Percentiles rank a stretch among this genome's conserved stretches.
Conservation (phyloP, 495 filamentous ascomycete genomes). For the Lasiosphaeria miniovina region DNA sequence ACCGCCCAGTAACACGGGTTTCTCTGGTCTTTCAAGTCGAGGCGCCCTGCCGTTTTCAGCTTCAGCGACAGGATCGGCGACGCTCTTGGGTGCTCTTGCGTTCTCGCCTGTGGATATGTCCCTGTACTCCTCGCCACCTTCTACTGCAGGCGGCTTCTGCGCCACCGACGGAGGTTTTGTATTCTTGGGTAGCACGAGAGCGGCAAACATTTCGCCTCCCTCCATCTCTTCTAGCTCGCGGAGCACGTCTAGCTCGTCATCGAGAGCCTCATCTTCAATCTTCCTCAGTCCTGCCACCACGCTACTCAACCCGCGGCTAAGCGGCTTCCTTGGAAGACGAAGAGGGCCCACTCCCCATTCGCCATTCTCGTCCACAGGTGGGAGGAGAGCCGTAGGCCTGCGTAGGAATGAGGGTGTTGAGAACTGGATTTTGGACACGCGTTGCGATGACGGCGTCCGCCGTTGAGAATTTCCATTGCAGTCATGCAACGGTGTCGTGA, state of each 20-base stretch:
- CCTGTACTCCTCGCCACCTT: not conserved
- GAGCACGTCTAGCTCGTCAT: constrained; percentile 80
- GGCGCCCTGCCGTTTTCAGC: constrained; percentile 60
- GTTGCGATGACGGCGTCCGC: constrained; percentile 19
- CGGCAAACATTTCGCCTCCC: constrained; percentile 14
- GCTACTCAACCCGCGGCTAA: constrained; percentile 69
- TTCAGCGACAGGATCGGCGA: not conserved
- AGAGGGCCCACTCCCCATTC: constrained; percentile 46
- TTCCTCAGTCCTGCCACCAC: constrained; percentile 74
- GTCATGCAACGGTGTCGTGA: constrained; percentile 58
- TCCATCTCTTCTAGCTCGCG: constrained; percentile 69
- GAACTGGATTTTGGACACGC: constrained; percentile 50
- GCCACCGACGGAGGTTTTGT: not conserved
- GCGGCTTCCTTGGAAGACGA: constrained; percentile 60
- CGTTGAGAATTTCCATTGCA: constrained; percentile 28
- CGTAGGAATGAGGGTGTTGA: constrained; percentile 76
- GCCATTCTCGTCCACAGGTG: constrained; percentile 48
- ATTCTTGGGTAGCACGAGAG: constrained; percentile 3
- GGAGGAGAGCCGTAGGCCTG: constrained; percentile 43
- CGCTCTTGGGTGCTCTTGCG: not conserved
- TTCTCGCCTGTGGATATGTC: not conserved
- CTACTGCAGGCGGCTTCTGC: constrained; percentile 39
- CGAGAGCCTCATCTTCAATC: constrained; percentile 71
- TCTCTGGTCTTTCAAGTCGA: constrained; percentile 20
- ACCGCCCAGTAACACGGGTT: constrained; percentile 54